Conservation (phyloP, 352 stramenopile genomes). For the Globisporangium recalcitrans region DNA sequence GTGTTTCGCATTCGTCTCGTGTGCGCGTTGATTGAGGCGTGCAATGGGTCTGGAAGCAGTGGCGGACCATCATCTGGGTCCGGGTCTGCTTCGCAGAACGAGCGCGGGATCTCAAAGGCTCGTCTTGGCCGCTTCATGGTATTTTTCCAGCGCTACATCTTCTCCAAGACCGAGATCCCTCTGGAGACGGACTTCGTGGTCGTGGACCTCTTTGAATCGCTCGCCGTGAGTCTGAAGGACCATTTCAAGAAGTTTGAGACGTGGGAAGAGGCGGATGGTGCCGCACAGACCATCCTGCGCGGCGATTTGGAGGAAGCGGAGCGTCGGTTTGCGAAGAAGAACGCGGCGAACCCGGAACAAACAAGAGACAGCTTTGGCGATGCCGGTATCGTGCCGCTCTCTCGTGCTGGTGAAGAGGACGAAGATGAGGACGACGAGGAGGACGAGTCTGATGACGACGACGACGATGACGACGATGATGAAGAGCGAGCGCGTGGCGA, state of each 20-base stretch:
- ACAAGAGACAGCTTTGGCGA: slow-evolving; percentile 14
- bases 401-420: slow-evolving; percentile 29
- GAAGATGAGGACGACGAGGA: slow-evolving; percentile 59
- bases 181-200: slow-evolving; percentile 93
- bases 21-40: slow-evolving; percentile 90
- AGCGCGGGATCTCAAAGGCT: slow-evolving; percentile 78
- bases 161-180: slow-evolving; percentile 92
- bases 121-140: slow-evolving; percentile 88
- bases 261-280: slow-evolving; percentile 74
- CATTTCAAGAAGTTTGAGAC: slow-evolving; percentile 62
- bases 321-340: slow-evolving; percentile 56
- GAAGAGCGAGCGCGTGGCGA: slow-evolving; percentile 27
- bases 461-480: slow-evolving; percentile 57
- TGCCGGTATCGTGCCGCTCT: slow-evolving; percentile 25
- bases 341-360: slow-evolving; percentile 17
- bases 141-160: slow-evolving; percentile 96
- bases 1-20: slow-evolving; percentile 93
- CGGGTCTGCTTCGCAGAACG: slow-evolving; percentile 33
- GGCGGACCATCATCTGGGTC: background rate
- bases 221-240: slow-evolving; percentile 51
- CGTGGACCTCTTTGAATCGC: slow-evolving; percentile 73
- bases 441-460: slow-evolving; percentile 48
- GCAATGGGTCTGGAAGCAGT: slow-evolving; percentile 21
- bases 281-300: slow-evolving; percentile 46
- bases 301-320: slow-evolving; percentile 69